These are phyloP conservation scores for Heliamphora pulchella DNA, from an alignment of 179 eudicot genomes.

Conservation along the genomic window DNA sequence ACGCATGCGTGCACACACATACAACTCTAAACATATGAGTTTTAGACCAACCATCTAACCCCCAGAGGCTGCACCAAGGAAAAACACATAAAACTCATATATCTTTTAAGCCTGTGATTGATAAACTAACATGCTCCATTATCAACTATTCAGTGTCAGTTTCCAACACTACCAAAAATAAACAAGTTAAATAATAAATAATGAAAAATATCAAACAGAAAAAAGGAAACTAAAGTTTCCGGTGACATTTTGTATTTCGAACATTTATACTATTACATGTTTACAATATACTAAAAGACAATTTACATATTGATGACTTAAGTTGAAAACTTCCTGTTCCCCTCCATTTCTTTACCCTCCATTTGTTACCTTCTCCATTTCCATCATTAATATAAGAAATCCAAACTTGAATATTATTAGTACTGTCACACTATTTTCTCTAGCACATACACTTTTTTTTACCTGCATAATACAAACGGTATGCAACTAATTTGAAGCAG, in stretches of 20 bases:
- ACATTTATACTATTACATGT: not conserved
- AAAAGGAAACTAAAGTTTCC: not conserved
- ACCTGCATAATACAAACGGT: not conserved
- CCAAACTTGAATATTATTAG: not conserved
- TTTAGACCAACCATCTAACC: not conserved
- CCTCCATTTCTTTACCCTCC: not conserved
- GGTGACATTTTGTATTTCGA: not conserved
- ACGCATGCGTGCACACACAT: no score
- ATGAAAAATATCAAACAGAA: not conserved
- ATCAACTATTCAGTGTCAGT: not conserved
- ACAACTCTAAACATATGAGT: conserved; percentile 8
- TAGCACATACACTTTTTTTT: not conserved
- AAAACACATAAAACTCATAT: not conserved
- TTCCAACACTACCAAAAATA: not conserved
- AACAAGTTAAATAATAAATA: not conserved
- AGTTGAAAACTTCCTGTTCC: not conserved
- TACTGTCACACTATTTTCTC: not conserved
- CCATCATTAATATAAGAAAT: not conserved
- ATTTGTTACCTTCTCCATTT: not conserved
- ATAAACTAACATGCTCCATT: conserved; percentile 2
- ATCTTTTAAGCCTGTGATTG: not conserved
- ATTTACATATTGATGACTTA: not conserved
- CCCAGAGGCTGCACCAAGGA: not conserved
- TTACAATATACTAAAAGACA: not conserved
- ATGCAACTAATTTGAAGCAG: not conserved